Base-by-base conservation (phyloP, 1,284 basidiomycete species). In the Pterula multifida region DNA sequence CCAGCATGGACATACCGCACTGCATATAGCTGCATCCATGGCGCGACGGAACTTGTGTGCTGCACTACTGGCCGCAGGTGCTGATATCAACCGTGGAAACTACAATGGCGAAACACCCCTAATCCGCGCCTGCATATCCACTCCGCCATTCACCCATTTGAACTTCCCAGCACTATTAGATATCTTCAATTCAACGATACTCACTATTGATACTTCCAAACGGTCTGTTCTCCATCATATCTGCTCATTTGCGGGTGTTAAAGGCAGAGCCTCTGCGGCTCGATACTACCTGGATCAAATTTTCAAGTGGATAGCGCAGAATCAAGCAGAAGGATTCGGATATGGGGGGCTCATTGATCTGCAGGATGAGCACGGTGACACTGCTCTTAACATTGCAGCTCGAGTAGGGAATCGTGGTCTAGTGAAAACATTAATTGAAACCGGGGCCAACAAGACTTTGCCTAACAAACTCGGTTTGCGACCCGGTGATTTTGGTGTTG, bases 281-380 rank as follows among this genome's bases (percentile, higher is more conserved):
- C 75, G 90, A 42, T 93, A 95, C 66, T 98, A 98, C 64, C 78
- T 98, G 55, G 90, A 95, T 54, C 84, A 86, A 56, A 79, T 97
- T 49, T 82, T 98, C 58, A 78, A 86, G 57, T 88, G 82, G 80
- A 79, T 92, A 57, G 86, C 81, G 28, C 74, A 82, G 52, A 42
- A 22, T 42, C n/a, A 22, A 22, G 39, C n/a, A 17, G 70, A 81
- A 53, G 75, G 73, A 11, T 81, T 81, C 1, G 82, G 85, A 51
- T 88, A 94, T 61, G 76, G 77, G 59, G 82, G 78, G 6, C 68
- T 98, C 36, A 80, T 98, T 13, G 91, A 98, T 65, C 72, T 96
- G 36, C 91, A 94, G 66, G 96, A 99, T 63, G 83, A 91, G 55
- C 85, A 98, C 63, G 96, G 96, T 0, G 96, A 99, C 63, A 98